A percentile compares a stretch with the other conserved stretches of the same genome.
Conservation (phyloP, 129 eudicot species). For the Flaveria robusta region DNA sequence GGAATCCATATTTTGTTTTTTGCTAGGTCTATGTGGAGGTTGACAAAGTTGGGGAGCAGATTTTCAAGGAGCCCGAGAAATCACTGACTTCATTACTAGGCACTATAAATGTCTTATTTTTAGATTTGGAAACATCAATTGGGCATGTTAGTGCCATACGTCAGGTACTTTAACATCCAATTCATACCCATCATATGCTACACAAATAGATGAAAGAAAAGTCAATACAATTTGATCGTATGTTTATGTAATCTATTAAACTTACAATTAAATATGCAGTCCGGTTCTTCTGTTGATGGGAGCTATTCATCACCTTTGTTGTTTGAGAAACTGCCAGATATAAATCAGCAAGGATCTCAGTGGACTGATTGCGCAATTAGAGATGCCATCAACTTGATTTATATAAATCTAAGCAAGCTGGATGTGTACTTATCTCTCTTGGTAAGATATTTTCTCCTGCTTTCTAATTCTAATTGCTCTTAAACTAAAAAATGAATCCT, state of each 20-base stretch:
- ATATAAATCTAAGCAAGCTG: slow-evolving; percentile 70
- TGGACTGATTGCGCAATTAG: slow-evolving; percentile 78
- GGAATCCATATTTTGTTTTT: background rate
- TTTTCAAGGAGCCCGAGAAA: slow-evolving; percentile 62
- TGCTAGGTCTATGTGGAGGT: slow-evolving; percentile 79
- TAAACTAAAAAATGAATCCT: background rate
- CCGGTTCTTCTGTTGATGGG: slow-evolving; percentile 76
- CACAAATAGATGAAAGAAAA: slow-evolving; percentile 13
- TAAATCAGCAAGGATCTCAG: slow-evolving; percentile 78
- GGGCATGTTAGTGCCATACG: slow-evolving; percentile 72
- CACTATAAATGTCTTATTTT: slow-evolving; percentile 58
- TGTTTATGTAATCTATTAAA: slow-evolving; percentile 20
- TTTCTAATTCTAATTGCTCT: slow-evolving; percentile 5
- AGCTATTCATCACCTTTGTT: slow-evolving; percentile 69
- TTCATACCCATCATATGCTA: background rate
- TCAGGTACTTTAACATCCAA: slow-evolving; percentile 45
- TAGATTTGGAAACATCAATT: slow-evolving; percentile 77
- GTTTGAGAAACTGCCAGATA: slow-evolving; percentile 76
- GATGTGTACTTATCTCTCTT: slow-evolving; percentile 66
- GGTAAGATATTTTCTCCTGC: slow-evolving; percentile 45
- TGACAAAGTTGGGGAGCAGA: slow-evolving; percentile 67
- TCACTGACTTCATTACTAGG: slow-evolving; percentile 63
- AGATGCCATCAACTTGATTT: slow-evolving; percentile 69
- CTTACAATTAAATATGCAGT: slow-evolving; percentile 52
- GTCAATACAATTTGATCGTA: slow-evolving; percentile 13